phyloP scores from a whole-genome alignment of 2,329 filamentous ascomycete species.

The Metarhizium humberi region DNA sequence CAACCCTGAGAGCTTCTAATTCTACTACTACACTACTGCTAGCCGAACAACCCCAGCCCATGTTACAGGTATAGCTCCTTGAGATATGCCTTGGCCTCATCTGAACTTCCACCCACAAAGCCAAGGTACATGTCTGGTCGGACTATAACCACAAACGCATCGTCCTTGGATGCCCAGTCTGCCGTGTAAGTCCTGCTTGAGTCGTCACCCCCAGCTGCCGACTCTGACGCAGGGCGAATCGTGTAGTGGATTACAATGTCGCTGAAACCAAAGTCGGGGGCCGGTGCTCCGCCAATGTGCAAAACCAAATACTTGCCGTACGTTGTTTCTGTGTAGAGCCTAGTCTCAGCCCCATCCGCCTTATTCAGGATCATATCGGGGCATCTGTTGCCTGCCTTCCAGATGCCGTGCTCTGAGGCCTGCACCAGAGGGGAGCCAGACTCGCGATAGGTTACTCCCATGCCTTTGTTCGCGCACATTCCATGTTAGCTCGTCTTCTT shows the following conservation, averaged over 20 bases:
- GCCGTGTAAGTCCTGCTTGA: constrained; percentile 17
- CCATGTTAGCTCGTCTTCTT: neutral
- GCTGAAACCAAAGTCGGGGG: constrained; percentile 2
- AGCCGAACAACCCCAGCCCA: too few species aligned
- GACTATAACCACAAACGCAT: constrained; percentile 23
- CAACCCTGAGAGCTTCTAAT: too few species aligned
- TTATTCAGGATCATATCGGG: constrained; percentile 23
- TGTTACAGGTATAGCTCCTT: constrained; percentile 9
- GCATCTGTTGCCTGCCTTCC: constrained; percentile 28
- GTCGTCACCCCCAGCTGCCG: neutral
- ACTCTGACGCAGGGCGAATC: neutral
- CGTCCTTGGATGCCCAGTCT: constrained; percentile 17
- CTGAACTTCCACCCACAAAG: constrained; percentile 17
- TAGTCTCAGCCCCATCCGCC: constrained; percentile 8
- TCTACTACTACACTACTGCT: too few species aligned
- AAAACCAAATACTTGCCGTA: constrained; percentile 25
- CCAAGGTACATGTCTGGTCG: constrained; percentile 33
- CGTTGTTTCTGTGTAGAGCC: constrained; percentile 21
- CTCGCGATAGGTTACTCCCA: constrained; percentile 32
- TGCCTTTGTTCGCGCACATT: constrained; percentile 14
- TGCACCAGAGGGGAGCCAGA: constrained; percentile 24
- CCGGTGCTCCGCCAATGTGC: constrained; percentile 8
- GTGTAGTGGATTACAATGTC: constrained; percentile 4
- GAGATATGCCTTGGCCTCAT: constrained; percentile 19
- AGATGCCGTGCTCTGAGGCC: constrained; percentile 23